Base-by-base conservation (phyloP, 305 asterid species). In the Fraxinus ornus region DNA sequence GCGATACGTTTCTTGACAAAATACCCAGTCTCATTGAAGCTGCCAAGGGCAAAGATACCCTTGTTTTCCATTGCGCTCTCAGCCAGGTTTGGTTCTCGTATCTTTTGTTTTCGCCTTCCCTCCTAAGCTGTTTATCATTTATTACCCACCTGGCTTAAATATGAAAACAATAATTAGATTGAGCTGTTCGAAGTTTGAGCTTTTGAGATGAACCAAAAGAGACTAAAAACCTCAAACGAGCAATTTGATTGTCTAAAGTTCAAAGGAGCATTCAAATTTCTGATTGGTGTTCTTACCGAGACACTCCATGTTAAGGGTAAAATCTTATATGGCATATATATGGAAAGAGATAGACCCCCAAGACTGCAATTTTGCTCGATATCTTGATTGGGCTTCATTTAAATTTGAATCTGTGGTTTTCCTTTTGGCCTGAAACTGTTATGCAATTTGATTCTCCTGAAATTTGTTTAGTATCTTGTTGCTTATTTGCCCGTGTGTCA, bases 41-140 rank as follows among this genome's bases (percentile, higher is more conserved):
- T 66, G 87, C 94, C 44, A 87, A 92, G 79, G 96, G 86, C 82
- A 94, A 94, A 90, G 98, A 95, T 78, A 92, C 97, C 79, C 93
- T 95, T 44, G 91, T 95, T 78, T 95, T 95, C 86, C 99, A 95
- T 79, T 95, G 97, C 79, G 97, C 98, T 83, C 96, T 95, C 64
- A 95, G 98, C 91, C 99, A 95, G 99, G 99, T 92, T n/a, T n/a
- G 79, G 24, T 82, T 5, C 17, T 10, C 33, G 72, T 57, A 47
- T 68, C 7, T 32, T 41, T 22, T 36, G 0, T 79, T 32, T 37
- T 75, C 10, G 33, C 0, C 10, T 44, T 39, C 55, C 55, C 55
- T 44, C n/a, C 2, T 7, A 21, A 15, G 24, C 22, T 52, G 1
- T 33, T 41, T 35, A 32, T 68, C 44, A 12, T 1, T 26, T 8